Conservation (phyloP, 129 eudicot genomes). For the Sambucus nigra region DNA sequence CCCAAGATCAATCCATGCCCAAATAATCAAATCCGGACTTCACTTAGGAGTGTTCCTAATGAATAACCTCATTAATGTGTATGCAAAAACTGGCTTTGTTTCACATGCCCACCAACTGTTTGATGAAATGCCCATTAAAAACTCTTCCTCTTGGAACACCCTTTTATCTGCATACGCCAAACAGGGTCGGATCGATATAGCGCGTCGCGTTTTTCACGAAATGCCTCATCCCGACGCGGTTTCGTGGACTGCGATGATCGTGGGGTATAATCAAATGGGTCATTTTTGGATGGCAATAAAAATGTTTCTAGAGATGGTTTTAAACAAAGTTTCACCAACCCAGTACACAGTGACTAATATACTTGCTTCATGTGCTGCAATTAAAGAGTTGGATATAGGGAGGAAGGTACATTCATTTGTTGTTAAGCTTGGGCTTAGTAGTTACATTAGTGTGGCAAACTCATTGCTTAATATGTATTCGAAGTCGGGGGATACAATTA, state of each 20-base stretch:
- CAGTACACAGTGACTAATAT: conserved; percentile 57
- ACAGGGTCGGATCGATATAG: conserved; percentile 39
- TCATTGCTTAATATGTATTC: conserved; percentile 77
- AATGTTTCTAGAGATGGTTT: conserved; percentile 54
- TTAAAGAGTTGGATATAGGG: conserved; percentile 42
- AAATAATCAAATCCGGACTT: conserved; percentile 52
- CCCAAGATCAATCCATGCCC: conserved; percentile 39
- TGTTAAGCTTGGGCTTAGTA: conserved; percentile 46
- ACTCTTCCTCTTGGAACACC: conserved; percentile 63
- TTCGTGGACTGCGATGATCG: conserved; percentile 73
- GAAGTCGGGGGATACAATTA: conserved; percentile 49
- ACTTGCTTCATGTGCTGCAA: conserved; percentile 62
- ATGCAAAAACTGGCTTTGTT: conserved; percentile 49
- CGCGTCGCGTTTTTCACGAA: conserved; percentile 32
- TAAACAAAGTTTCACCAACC: conserved; percentile 31
- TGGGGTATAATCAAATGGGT: conserved; percentile 61
- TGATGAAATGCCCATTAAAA: conserved; percentile 58
- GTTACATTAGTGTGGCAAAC: conserved; percentile 50
- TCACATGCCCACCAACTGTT: conserved; percentile 38
- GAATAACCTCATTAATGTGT: conserved; percentile 49
- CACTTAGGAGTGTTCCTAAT: conserved; percentile 47
- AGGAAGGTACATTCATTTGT: conserved; percentile 53
- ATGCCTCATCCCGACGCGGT: conserved; percentile 71
- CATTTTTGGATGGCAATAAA: conserved; percentile 29
- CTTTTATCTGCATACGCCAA: conserved; percentile 65